Evolutionary conservation across 1,139 yeast genomes (phyloP).

Genomic region (Meyerozyma sp.): DNA sequence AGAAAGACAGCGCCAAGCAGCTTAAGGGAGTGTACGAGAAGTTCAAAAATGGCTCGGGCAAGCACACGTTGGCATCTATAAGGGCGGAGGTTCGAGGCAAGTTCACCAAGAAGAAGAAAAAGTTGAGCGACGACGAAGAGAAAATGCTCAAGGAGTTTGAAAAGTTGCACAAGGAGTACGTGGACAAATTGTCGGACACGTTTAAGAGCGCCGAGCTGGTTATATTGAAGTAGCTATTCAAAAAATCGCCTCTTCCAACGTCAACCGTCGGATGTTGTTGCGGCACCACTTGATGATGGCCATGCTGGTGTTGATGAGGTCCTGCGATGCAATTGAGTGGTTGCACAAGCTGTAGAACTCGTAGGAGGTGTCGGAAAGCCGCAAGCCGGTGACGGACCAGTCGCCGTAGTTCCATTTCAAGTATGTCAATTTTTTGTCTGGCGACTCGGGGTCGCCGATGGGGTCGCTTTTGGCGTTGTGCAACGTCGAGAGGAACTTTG

Average conservation of each 20-base stretch:
- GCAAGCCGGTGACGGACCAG: conserved; percentile 28
- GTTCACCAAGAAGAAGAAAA: conserved; percentile 45
- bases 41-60: conserved; percentile 49
- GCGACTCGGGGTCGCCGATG: not conserved
- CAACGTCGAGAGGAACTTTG: conserved; percentile 7
- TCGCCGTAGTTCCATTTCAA: conserved; percentile 19
- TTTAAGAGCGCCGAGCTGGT: conserved; percentile 58
- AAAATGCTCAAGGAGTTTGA: conserved; percentile 58
- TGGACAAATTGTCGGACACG: conserved; percentile 50
- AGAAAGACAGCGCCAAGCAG: conserved; percentile 51
- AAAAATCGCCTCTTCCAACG: not conserved
- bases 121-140: conserved; percentile 51
- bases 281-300: conserved; percentile 38
- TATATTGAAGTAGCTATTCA: conserved; percentile 21
- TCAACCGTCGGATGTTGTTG: conserved; percentile 26
- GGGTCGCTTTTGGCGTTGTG: conserved; percentile 1
- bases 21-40: conserved; percentile 63
- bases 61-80: conserved; percentile 52
- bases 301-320: conserved; percentile 28
- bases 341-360: conserved; percentile 38
- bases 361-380: conserved; percentile 30
- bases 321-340: conserved; percentile 21
- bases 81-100: conserved; percentile 59
- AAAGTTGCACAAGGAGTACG: conserved; percentile 57
- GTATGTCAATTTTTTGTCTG: conserved; percentile 32